Base-by-base conservation (phyloP, 495 filamentous ascomycete genomes). In the Hypoxylon fuscum region DNA sequence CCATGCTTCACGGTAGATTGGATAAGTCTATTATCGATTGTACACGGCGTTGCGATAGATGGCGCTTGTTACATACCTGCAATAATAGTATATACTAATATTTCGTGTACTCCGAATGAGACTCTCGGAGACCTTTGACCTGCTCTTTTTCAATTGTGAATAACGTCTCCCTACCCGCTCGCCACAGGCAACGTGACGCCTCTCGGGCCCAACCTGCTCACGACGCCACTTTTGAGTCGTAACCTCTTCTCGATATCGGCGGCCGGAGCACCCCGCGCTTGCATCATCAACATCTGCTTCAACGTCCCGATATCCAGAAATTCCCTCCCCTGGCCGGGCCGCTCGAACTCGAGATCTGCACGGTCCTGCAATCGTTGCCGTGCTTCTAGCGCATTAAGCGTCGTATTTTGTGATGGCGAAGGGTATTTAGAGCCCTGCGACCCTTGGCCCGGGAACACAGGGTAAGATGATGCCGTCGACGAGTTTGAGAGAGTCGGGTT, bases 401-500 rank as follows among this genome's bases (percentile, higher is more conserved):
- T 82, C 1, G 66, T 48, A 46, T 81, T 82, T 23, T 59, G 65
- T 0, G 54, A 15, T 0, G 73, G 29, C 1, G 73, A 31, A 6
- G 77, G 69, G 53, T 66, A 80, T 1, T 6, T 46, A 4, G 70
- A 68, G 0, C 61, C 49, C 0, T 44, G 48, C 8, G 58, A 51
- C 3, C 43, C 66, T 43, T 7, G 44, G 34, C 38, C 55, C 31
- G 55, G 20, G 41, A 45, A 58, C 27, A 45, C 50, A 5, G 65
- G 48, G 14, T 66, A 45, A 0, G 69, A 43, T 0, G 65, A 55
- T 2, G 74, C 77, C n/a, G 72, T 81, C 1, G 78, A 81, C 0
- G 79, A 79, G 6, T 74, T 69, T 8, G 79, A 81, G 15, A 70
- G 70, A 12, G 74, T 81, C 4, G 79, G 79, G 37, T 76, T 77